Base-by-base conservation (phyloP, 495 filamentous ascomycete genomes). In the Neurospora sp. region DNA sequence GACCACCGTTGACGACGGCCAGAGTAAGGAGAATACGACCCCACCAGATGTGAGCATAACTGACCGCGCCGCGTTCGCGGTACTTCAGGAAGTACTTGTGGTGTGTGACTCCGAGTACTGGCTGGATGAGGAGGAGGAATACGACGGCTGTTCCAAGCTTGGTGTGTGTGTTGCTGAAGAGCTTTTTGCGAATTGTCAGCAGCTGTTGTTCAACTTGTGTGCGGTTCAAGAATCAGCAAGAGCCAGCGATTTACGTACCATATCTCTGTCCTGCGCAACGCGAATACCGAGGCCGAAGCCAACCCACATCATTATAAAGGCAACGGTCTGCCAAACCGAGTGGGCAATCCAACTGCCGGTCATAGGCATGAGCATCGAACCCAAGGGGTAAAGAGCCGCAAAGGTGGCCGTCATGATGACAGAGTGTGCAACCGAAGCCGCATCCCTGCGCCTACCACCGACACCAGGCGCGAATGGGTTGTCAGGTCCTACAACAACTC, bases 1-100 rank as follows among this genome's bases (percentile, higher is more conserved):
- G 80, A 0, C 92, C 92, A 70, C 88, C 92, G 79, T 93, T 94
- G 71, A 93, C 83, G 40, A 92, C 83, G 3, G 89, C 92, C n/a
- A 92, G 76, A 4, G 85, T 76, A 34, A 94, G 85, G 40, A 92
- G 75, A 7, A 80, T 62, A 1, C 92, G 87, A 5, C 92, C 92
- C 73, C 85, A 88, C 91, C 92, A 93, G 76, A 91, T 88, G 78
- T 94, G 92, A 5, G 81, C 76, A 71, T 89, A 81, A n/a, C 86
- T 87, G 79, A 90, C 83, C 5, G 83, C 7, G 13, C 86, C 86
- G 15, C 90, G 90, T 7, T 73, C 59, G 36, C 84, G 78, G 2
- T 81, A 78, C 73, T 85, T 86, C 15, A 81, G 45, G 75, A 80
- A 92, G 71, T 87, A 83, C 45, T 81, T 77, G 76, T 94, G 92